Evolutionary conservation across 345 rosid genomes (phyloP).

Genomic region (Salix caprea): DNA sequence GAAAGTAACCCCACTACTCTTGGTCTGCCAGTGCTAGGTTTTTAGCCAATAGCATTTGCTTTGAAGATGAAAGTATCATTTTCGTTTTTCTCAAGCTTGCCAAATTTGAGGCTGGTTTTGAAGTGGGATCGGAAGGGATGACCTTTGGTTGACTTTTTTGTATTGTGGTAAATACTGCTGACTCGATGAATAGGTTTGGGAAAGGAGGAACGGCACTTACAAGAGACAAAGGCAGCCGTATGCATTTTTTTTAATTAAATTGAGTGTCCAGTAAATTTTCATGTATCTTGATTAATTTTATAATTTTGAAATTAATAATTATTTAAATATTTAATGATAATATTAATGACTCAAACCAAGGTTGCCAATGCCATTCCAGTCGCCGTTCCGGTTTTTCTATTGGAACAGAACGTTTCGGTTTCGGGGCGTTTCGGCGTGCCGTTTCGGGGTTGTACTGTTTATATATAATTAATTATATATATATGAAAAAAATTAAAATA

Average conservation of each 20-base stretch:
- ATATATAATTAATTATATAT: too few species aligned
- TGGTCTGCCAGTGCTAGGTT: constrained; percentile 41
- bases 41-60: background rate
- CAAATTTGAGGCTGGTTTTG: background rate
- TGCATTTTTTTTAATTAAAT: too few species aligned
- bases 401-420: too few species aligned
- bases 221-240: background rate
- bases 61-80: background rate
- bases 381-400: too few species aligned
- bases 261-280: accelerated
- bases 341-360: too few species aligned
- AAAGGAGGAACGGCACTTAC: background rate
- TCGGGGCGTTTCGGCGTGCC: too few species aligned
- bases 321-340: too few species aligned
- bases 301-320: too few species aligned
- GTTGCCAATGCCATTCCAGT: too few species aligned
- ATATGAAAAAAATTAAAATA: too few species aligned
- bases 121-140: constrained; percentile 9
- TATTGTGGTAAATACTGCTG: constrained; percentile 7
- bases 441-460: too few species aligned
- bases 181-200: background rate
- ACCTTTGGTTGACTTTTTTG: constrained; percentile 24
- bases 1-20: constrained; percentile 26
- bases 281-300: too few species aligned
- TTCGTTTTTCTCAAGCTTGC: background rate